These are phyloP conservation scores for Debaryomyces udenii DNA, from an alignment of 1,139 yeast species.

Conservation along the genomic window DNA sequence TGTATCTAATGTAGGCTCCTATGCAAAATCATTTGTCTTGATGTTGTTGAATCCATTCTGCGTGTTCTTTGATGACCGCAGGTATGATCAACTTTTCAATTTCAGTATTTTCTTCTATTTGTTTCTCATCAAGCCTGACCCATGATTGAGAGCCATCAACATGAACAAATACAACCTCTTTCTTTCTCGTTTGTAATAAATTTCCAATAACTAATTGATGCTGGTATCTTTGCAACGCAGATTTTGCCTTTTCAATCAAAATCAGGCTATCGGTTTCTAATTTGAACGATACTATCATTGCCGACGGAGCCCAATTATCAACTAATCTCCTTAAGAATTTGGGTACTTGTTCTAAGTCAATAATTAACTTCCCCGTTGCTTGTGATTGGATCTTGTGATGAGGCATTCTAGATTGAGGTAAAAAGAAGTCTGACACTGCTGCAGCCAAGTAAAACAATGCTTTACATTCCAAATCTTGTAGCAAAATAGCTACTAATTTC, in stretches of 20 bases:
- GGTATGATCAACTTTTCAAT: slow-evolving; percentile 83
- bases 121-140: slow-evolving; percentile 52
- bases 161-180: slow-evolving; percentile 84
- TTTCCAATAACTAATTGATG: slow-evolving; percentile 97
- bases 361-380: slow-evolving; percentile 67
- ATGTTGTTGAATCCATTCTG: slow-evolving; percentile 52
- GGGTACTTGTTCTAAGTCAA: slow-evolving; percentile 93
- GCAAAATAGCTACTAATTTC: slow-evolving; percentile 61
- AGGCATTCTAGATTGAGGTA: slow-evolving; percentile 83
- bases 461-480: slow-evolving; percentile 54
- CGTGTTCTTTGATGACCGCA: slow-evolving; percentile 64
- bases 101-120: slow-evolving; percentile 47
- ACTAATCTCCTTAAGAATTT: slow-evolving; percentile 86
- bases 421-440: slow-evolving; percentile 94
- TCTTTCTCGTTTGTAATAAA: slow-evolving; percentile 82
- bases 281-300: slow-evolving; percentile 94
- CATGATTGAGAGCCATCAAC: slow-evolving; percentile 48
- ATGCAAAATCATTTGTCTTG: background rate
- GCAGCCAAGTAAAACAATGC: slow-evolving; percentile 91
- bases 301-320: slow-evolving; percentile 92
- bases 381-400: slow-evolving; percentile 94
- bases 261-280: slow-evolving; percentile 83
- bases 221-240: slow-evolving; percentile 79
- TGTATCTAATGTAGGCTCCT: background rate
- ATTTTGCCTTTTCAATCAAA: slow-evolving; percentile 71